Percentiles rank a stretch among this genome's conserved stretches.
Evolutionary conservation across 352 stramenopile genomes (phyloP).

Genomic region (Pythium chondricola): DNA sequence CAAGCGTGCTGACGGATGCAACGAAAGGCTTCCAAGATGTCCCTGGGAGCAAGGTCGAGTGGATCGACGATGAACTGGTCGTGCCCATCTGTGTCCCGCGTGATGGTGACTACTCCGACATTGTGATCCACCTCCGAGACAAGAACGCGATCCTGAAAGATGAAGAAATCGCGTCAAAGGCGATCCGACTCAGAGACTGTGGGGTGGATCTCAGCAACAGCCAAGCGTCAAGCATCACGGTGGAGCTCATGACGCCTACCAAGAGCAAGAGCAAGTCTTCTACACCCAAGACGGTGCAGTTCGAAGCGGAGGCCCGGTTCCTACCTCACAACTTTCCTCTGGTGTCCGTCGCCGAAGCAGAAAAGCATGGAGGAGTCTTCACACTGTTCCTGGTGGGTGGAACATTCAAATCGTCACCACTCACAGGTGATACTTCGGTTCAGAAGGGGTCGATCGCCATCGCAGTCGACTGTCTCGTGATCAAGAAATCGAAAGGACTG

Average conservation of each 20-base stretch:
- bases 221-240: neutral
- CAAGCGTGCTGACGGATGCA: conserved; percentile 24
- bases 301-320: conserved; percentile 18
- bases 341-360: neutral
- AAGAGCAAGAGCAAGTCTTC: neutral
- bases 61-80: conserved; percentile 23
- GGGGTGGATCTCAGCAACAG: neutral
- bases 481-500: conserved; percentile 21
- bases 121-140: conserved; percentile 32
- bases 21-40: conserved; percentile 14
- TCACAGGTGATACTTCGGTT: conserved; percentile 1
- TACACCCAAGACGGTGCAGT: neutral
- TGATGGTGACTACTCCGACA: neutral
- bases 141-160: conserved; percentile 44
- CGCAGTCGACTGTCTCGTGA: conserved; percentile 17
- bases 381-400: conserved; percentile 23
- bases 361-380: conserved; percentile 18
- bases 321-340: conserved; percentile 15
- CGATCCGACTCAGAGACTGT: conserved; percentile 7
- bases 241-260: neutral
- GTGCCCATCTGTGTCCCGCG: conserved; percentile 17
- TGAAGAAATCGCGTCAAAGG: conserved; percentile 19
- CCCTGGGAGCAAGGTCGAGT: conserved; percentile 13
- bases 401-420: conserved; percentile 1
- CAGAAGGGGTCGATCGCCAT: neutral